phyloP scores from a whole-genome alignment of 106 monocot genomes.

The Apostasia shenzhenica region DNA sequence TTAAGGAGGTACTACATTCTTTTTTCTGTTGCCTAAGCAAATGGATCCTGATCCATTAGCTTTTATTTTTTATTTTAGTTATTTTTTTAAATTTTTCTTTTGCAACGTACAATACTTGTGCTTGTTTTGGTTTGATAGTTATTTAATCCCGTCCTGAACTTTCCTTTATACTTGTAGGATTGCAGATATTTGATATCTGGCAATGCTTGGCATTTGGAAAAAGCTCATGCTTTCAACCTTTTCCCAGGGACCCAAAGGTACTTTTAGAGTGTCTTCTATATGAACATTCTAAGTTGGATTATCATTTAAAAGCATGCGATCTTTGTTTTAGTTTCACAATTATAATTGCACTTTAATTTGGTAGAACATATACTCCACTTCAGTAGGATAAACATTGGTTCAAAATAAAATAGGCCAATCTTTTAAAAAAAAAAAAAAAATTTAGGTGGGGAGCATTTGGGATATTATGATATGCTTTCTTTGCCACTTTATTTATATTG shows the following conservation, averaged over 20 bases:
- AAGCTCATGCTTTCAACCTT: conserved; percentile 95
- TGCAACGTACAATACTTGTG: neutral
- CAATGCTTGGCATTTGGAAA: conserved; percentile 86
- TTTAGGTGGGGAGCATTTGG: too few species aligned
- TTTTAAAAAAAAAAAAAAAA: too few species aligned
- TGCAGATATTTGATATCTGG: conserved; percentile 53
- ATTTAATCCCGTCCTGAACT: too few species aligned
- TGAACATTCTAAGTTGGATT: neutral
- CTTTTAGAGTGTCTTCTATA: neutral
- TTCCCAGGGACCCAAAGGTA: conserved; percentile 97
- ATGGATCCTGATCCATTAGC: neutral
- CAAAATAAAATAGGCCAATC: too few species aligned
- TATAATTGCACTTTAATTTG: too few species aligned
- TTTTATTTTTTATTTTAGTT: conserved; percentile 9
- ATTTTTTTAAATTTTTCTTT: neutral
- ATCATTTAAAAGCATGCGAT: too few species aligned
- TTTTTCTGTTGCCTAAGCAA: neutral
- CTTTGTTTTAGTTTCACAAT: too few species aligned
- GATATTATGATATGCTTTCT: too few species aligned
- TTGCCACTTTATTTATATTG: too few species aligned
- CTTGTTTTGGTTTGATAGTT: neutral
- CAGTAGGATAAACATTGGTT: too few species aligned
- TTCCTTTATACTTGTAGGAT: conserved; percentile 37
- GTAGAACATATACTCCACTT: too few species aligned
- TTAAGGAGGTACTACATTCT: conserved; percentile 65